These are phyloP conservation scores for Diaporthe amygdali DNA, from an alignment of 2,329 filamentous ascomycete species.

Conservation along the genomic window DNA sequence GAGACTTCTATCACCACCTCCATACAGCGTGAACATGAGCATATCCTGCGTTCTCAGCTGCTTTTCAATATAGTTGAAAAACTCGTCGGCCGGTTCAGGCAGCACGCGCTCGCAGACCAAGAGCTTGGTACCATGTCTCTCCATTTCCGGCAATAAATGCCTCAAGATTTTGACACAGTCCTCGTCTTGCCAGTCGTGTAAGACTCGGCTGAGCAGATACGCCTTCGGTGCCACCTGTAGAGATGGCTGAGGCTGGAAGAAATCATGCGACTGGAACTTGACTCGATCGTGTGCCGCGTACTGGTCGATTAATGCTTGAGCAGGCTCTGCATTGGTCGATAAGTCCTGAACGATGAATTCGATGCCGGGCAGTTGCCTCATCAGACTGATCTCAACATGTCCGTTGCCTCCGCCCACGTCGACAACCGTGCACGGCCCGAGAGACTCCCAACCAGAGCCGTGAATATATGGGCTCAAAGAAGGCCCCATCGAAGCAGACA, in stretches of 20 bases:
- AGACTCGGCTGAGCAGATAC: slow-evolving; percentile 42
- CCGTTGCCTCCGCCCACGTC: not conserved
- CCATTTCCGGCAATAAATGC: slow-evolving; percentile 39
- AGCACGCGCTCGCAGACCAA: slow-evolving; percentile 25
- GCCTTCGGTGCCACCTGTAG: slow-evolving; percentile 30
- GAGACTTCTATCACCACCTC: slow-evolving; percentile 22
- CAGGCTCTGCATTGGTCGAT: not conserved
- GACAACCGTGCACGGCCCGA: not conserved
- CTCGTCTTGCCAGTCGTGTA: slow-evolving; percentile 46
- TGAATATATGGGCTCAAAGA: not conserved
- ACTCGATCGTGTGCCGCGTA: not conserved
- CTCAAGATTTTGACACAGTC: slow-evolving; percentile 41
- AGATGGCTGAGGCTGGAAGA: slow-evolving; percentile 41
- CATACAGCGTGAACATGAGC: slow-evolving; percentile 26
- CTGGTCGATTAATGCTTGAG: not conserved
- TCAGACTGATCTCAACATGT: not conserved
- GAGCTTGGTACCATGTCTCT: slow-evolving; percentile 26
- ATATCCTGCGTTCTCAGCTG: not conserved
- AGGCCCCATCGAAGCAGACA: not conserved
- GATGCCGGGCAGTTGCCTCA: not conserved
- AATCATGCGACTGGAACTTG: slow-evolving; percentile 34
- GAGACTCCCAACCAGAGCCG: not conserved
- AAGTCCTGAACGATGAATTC: not conserved
- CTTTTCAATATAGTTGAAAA: slow-evolving; percentile 23
- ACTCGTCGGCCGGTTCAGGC: slow-evolving; percentile 21